A percentile compares a stretch with the other conserved stretches of the same genome.
These are phyloP conservation scores for Vaccinium myrtillus DNA, from an alignment of 148 eudicot genomes.

Conservation along the genomic window DNA sequence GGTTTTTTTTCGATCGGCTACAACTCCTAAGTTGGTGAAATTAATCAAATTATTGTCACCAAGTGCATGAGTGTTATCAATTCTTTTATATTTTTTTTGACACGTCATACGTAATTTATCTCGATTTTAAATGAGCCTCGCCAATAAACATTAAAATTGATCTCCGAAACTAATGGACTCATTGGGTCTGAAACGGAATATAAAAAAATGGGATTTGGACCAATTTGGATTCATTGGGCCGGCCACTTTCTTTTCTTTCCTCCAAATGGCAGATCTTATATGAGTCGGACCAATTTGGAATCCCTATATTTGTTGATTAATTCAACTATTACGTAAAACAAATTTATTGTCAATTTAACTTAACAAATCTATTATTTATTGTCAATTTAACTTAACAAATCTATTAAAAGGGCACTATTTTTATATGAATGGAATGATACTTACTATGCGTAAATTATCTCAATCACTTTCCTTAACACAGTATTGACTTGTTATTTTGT, in stretches of 20 bases:
- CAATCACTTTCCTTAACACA: too few species aligned
- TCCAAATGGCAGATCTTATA: neutral
- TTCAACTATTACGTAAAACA: neutral
- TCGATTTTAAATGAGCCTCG: neutral
- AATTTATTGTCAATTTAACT: neutral
- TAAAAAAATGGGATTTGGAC: neutral
- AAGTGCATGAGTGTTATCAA: neutral
- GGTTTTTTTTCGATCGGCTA: neutral
- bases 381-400: neutral
- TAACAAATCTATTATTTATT: neutral
- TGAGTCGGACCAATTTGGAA: too few species aligned
- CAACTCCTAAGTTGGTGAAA: neutral
- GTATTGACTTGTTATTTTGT: neutral
- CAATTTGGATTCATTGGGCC: too few species aligned
- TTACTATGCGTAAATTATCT: neutral
- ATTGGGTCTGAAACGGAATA: neutral
- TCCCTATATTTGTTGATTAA: neutral
- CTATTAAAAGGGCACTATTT: neutral
- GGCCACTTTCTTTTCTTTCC: neutral
- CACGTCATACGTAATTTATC: neutral
- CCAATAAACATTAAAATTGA: too few species aligned
- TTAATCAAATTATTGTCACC: neutral
- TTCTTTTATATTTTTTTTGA: too few species aligned
- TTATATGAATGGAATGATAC: neutral
- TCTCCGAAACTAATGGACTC: neutral